Conservation (phyloP, 768 basidiomycete genomes). For the Pleurotus djamor region DNA sequence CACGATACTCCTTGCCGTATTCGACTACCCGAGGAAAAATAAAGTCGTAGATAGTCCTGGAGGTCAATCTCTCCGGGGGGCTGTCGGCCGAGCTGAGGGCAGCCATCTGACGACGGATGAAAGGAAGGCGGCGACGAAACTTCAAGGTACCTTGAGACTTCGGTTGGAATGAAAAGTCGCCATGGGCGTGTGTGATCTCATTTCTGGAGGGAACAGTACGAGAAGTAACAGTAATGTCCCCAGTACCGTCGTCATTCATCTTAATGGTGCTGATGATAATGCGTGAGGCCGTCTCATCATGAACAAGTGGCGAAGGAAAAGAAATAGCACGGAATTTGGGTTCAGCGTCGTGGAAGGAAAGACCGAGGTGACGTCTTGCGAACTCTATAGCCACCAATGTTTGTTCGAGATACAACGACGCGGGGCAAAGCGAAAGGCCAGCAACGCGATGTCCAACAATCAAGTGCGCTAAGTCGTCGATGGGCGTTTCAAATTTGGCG, state of each 20-base stretch:
- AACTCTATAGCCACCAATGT: slow-evolving; percentile 43
- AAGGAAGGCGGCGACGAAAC: slow-evolving; percentile 33
- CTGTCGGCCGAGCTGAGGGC: slow-evolving; percentile 24
- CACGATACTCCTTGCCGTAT: slow-evolving; percentile 57
- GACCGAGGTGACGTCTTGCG: slow-evolving; percentile 25
- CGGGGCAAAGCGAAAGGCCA: slow-evolving; percentile 57
- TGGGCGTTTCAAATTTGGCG: slow-evolving; percentile 55
- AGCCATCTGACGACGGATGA: slow-evolving; percentile 28
- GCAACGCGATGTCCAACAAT: slow-evolving; percentile 59
- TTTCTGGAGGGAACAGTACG: slow-evolving; percentile 19
- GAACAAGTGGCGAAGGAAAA: slow-evolving; percentile 58
- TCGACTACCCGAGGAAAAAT: slow-evolving; percentile 70
- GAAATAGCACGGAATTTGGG: slow-evolving; percentile 34
- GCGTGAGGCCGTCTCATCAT: slow-evolving; percentile 26
- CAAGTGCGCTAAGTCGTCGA: slow-evolving; percentile 34
- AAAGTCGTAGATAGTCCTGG: slow-evolving; percentile 58
- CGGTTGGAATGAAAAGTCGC: slow-evolving; percentile 38
- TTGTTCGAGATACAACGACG: slow-evolving; percentile 63
- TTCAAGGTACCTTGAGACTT: slow-evolving; percentile 26
- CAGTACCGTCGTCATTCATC: slow-evolving; percentile 26
- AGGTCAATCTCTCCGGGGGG: slow-evolving; percentile 45
- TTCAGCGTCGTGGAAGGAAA: slow-evolving; percentile 23
- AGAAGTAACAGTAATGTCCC: slow-evolving; percentile 48
- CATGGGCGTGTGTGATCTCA: slow-evolving; percentile 43
- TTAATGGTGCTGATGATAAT: slow-evolving; percentile 37